Percentiles rank a stretch among this genome's conserved stretches.
phyloP scores from a whole-genome alignment of 2,329 filamentous ascomycete genomes.

The Grosmannia serpens region DNA sequence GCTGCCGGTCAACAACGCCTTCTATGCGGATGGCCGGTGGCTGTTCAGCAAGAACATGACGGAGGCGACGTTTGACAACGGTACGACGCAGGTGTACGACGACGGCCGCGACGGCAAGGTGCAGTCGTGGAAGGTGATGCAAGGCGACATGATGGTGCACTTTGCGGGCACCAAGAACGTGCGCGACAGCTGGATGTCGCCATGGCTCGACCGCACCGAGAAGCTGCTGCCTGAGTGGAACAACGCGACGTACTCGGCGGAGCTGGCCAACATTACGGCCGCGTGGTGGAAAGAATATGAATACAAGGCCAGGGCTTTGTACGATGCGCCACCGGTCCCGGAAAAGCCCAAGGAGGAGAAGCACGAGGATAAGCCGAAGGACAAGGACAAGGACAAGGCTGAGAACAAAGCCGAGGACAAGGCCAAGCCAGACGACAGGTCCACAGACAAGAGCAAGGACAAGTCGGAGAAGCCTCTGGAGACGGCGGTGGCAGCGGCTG shows the following conservation, averaged over 20 bases:
- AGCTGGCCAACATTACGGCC: conserved; percentile 10
- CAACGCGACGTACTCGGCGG: conserved; percentile 13
- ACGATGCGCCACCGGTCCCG: not conserved
- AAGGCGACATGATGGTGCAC: conserved; percentile 19
- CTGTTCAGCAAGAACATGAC: conserved; percentile 18
- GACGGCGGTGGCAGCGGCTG: not conserved
- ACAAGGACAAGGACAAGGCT: not conserved
- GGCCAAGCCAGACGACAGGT: not conserved
- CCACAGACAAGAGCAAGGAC: not conserved
- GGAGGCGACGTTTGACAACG: conserved; percentile 17
- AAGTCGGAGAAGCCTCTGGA: not conserved
- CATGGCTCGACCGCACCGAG: conserved; percentile 18
- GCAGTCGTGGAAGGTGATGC: conserved; percentile 21
- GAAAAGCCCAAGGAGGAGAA: not conserved
- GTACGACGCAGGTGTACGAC: conserved; percentile 16
- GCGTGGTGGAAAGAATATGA: conserved; percentile 15
- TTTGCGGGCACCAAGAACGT: conserved; percentile 19
- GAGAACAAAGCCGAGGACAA: not conserved
- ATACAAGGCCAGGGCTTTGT: not conserved
- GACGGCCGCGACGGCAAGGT: conserved; percentile 16
- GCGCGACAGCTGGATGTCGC: conserved; percentile 21
- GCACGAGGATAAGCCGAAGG: not conserved
- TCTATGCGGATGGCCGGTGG: conserved; percentile 17
- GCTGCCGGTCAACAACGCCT: conserved; percentile 21
- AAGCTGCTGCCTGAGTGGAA: conserved; percentile 18